Evolutionary conservation across 805 yeast species (phyloP), one percentile per base, ranked within the genome.

Genomic region (Pichia thaimueangensis): DNA sequence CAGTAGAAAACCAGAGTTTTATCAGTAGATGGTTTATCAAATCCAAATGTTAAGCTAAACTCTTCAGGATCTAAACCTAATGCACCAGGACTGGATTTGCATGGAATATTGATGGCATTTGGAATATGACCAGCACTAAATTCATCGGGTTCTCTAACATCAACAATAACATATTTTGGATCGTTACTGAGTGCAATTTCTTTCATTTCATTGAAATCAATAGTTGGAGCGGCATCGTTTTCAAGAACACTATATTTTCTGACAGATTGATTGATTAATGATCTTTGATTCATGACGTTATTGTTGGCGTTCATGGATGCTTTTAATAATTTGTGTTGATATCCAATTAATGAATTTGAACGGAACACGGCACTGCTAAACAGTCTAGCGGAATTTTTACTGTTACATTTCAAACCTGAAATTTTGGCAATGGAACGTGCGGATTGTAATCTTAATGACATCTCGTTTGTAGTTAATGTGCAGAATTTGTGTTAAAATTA

Each of bases 131-230:
- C 96, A 37, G 68, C 77, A 30, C 65, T 66, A 43, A 45, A 65
- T 65, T 91, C 98, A 21, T 69, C 73, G 6, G 97, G 96, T 68
- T 91, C 97, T 60, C 98, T 79, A 17, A 86, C 97, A 58, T 91
- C 98, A 20, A 91, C 80, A 30, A 91, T 64, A 32, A 86, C 70
- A 29, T 73, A 64, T 13, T 67, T 65, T 13, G 76, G 69, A 42
- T 67, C 69, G 12, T 49, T 38, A 5, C 78, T 76, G 20, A 43
- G 49, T 16, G 70, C 62, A 20, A 84, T 58, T n/a, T 64, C 58
- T 51, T 72, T 69, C 54, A 63, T 50, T 35, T 60, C 47, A 1
- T 45, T 49, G 42, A 51, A 64, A 27, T 51, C 55, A 41, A 60
- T 47, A 2, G 51, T 41, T 36, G 63, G 63, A 13, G 69, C 68